Conservation (phyloP, 2,329 filamentous ascomycete species). For the Colletotrichum somersetense region DNA sequence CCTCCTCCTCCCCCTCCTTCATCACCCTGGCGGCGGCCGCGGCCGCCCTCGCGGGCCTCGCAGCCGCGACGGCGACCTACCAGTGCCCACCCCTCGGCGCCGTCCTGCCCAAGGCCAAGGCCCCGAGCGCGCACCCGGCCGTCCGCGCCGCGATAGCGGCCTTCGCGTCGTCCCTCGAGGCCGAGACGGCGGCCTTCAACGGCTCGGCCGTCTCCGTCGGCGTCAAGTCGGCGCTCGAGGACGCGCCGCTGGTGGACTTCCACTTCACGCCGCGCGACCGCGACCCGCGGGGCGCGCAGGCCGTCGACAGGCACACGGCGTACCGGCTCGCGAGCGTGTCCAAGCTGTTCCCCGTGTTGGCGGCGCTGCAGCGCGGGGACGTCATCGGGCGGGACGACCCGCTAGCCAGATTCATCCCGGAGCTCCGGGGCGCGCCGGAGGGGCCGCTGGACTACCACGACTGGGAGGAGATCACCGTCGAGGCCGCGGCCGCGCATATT, state of each 20-base stretch:
- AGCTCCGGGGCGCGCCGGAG: slow-evolving; percentile 46
- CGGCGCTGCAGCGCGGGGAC: slow-evolving; percentile 37
- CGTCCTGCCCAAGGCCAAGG: slow-evolving; percentile 29
- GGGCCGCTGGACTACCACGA: slow-evolving; percentile 51
- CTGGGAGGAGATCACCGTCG: slow-evolving; percentile 63
- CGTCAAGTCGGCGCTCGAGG: slow-evolving; percentile 45
- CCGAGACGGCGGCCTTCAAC: slow-evolving; percentile 36
- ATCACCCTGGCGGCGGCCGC: neutral
- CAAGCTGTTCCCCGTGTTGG: slow-evolving; percentile 48
- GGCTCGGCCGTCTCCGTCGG: slow-evolving; percentile 47
- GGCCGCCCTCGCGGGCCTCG: neutral
- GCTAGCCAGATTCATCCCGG: slow-evolving; percentile 60
- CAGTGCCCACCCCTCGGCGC: slow-evolving; percentile 40
- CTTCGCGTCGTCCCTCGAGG: slow-evolving; percentile 30
- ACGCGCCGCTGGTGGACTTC: slow-evolving; percentile 45
- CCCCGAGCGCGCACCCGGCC: slow-evolving; percentile 35
- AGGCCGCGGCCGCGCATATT: slow-evolving; percentile 59
- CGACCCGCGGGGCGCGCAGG: slow-evolving; percentile 44
- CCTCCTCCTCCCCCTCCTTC: neutral
- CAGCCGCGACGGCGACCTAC: slow-evolving; percentile 10
- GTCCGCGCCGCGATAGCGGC: slow-evolving; percentile 28
- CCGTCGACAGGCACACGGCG: slow-evolving; percentile 50
- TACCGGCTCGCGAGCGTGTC: slow-evolving; percentile 59
- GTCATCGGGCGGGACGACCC: slow-evolving; percentile 52
- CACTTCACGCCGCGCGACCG: slow-evolving; percentile 45